These are phyloP conservation scores for Populus alba DNA, from an alignment of 345 rosid genomes.

Conservation along the genomic window DNA sequence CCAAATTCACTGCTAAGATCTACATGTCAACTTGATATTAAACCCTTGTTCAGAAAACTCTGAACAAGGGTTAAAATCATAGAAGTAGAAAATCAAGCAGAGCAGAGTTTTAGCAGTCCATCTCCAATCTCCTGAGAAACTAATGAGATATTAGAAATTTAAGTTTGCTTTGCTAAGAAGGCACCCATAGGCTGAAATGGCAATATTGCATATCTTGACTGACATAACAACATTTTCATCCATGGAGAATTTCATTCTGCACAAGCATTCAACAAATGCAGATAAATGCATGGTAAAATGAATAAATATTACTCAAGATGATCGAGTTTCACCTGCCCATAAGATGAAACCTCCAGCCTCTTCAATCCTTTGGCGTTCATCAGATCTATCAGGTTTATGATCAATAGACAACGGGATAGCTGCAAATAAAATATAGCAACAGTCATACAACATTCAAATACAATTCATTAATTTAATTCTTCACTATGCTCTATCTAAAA, in stretches of 20 bases:
- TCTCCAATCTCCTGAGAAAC: not conserved
- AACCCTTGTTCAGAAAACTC: not conserved
- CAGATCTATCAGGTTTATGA: slow-evolving; percentile 53
- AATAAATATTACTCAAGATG: slow-evolving; percentile 4
- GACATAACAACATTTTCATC: not conserved
- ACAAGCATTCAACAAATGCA: not conserved
- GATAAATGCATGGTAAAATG: not conserved
- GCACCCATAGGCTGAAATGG: not conserved
- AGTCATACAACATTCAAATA: not conserved
- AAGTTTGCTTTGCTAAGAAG: not conserved
- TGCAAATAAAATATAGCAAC: slow-evolving; percentile 8
- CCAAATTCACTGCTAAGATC: not conserved
- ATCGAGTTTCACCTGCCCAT: slow-evolving; percentile 45
- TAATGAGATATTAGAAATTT: not conserved
- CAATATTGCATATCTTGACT: not conserved
- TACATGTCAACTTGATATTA: not conserved
- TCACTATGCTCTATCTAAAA: not conserved
- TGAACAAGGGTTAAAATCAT: not conserved
- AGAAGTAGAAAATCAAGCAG: not conserved
- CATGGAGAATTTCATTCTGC: not conserved
- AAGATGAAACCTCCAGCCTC: slow-evolving; percentile 48
- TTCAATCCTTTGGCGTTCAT: slow-evolving; percentile 50
- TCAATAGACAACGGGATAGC: slow-evolving; percentile 45
- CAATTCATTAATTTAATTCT: not conserved
- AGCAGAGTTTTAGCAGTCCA: not conserved